phyloP scores from a whole-genome alignment of 2,329 filamentous ascomycete genomes.

The Hymenoscyphus occultus region DNA sequence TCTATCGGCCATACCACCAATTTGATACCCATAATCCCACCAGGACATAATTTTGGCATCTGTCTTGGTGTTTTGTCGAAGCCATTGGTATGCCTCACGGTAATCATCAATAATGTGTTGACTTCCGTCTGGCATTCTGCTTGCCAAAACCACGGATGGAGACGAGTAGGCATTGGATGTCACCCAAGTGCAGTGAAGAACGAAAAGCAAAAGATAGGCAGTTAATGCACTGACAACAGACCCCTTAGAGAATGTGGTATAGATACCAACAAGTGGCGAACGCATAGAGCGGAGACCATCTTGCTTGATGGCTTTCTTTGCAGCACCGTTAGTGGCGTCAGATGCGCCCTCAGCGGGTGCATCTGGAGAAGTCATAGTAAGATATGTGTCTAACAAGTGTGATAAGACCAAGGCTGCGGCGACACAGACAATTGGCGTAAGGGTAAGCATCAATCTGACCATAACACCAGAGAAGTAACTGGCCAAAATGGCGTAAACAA shows the following conservation, averaged over 20 bases:
- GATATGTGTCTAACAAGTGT: conserved; percentile 82
- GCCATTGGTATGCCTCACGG: conserved; percentile 98
- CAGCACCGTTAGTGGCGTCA: conserved; percentile 39
- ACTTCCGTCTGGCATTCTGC: conserved; percentile 85
- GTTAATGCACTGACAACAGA: conserved; percentile 71
- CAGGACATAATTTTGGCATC: conserved; percentile 99
- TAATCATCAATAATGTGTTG: conserved; percentile 99
- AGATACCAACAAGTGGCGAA: conserved; percentile 78
- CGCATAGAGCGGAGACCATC: conserved; percentile 66
- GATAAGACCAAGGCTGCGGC: conserved; percentile 87
- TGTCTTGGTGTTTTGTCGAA: conserved; percentile 91
- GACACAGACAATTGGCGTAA: conserved; percentile 95
- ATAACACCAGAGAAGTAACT: conserved; percentile 99
- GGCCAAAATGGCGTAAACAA: conserved; percentile 93
- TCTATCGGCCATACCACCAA: conserved; percentile 97
- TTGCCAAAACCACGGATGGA: conserved; percentile 92
- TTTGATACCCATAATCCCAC: conserved; percentile 99
- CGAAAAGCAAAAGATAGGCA: conserved; percentile 86
- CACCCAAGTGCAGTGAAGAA: conserved; percentile 98
- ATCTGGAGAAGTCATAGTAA: conserved; percentile 63
- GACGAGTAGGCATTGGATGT: conserved; percentile 99
- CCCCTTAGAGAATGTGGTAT: conserved; percentile 73
- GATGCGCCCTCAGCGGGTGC: conserved; percentile 46
- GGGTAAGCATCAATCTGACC: conserved; percentile 96
- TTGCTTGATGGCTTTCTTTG: conserved; percentile 52